Conservation (phyloP, 208 protist genomes). For the Crithidia brevicula region DNA sequence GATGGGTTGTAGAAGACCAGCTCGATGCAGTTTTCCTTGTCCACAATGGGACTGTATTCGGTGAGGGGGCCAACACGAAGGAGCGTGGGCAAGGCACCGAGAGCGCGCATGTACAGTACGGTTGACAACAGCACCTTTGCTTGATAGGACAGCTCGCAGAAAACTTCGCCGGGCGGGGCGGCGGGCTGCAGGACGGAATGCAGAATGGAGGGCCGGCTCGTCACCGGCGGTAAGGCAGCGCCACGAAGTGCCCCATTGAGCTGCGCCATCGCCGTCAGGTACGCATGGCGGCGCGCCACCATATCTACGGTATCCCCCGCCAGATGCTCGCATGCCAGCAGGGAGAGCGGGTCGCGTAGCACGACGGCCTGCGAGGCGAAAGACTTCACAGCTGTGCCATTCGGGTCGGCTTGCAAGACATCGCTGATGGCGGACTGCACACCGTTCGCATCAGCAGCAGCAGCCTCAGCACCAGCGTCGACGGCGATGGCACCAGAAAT, state of each 20-base stretch:
- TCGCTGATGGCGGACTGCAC: not conserved
- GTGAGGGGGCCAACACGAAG: slow-evolving; percentile 70
- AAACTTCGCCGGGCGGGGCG: slow-evolving; percentile 35
- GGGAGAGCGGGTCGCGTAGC: slow-evolving; percentile 45
- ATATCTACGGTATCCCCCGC: slow-evolving; percentile 33
- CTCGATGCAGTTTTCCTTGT: slow-evolving; percentile 86
- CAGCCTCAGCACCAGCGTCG: not conserved
- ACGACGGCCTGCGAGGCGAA: slow-evolving; percentile 53
- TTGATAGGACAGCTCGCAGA: slow-evolving; percentile 60
- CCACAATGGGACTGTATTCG: slow-evolving; percentile 60
- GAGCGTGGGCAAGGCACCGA: slow-evolving; percentile 83
- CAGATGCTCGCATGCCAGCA: slow-evolving; percentile 65
- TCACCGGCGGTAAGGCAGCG: not conserved
- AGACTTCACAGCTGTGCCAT: slow-evolving; percentile 8
- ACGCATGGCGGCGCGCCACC: slow-evolving; percentile 16
- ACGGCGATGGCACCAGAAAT: slow-evolving; percentile 4
- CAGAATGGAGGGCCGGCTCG: slow-evolving; percentile 2
- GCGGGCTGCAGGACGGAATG: slow-evolving; percentile 35
- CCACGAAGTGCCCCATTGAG: slow-evolving; percentile 8
- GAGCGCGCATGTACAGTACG: slow-evolving; percentile 73
- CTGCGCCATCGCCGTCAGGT: slow-evolving; percentile 23
- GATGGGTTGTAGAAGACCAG: slow-evolving; percentile 73
- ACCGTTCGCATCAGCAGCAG: not conserved
- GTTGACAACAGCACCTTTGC: slow-evolving; percentile 75
- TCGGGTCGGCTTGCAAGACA: not conserved